A percentile compares a stretch with the other conserved stretches of the same genome.
These are phyloP conservation scores for Dendrobium nobile DNA, from an alignment of 106 monocot genomes.

Conservation along the genomic window DNA sequence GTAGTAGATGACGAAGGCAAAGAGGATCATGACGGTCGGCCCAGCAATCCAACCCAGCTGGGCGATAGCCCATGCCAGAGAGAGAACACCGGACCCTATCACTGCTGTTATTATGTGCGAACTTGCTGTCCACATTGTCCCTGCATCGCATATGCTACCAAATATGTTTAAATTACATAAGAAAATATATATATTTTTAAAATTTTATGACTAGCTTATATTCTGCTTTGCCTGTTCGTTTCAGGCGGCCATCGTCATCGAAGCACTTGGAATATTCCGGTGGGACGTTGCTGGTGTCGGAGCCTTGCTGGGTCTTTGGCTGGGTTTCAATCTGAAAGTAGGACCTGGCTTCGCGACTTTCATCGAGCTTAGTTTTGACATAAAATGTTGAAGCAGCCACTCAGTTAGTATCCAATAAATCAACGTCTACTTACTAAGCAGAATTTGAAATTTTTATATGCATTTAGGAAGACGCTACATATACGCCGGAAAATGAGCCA, in stretches of 20 bases:
- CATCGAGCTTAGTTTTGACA: no score
- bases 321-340: no score
- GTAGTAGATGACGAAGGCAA: slow-evolving; percentile 48
- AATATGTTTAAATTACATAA: not conserved
- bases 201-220: not conserved
- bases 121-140: slow-evolving; percentile 46
- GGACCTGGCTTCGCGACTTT: no score
- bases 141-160: not conserved
- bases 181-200: not conserved
- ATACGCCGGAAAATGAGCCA: no score
- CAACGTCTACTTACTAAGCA: no score
- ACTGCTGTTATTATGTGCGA: slow-evolving; percentile 59
- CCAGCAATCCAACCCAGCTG: slow-evolving; percentile 59
- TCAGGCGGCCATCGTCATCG: slow-evolving; percentile 52
- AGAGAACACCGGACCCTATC: slow-evolving; percentile 55
- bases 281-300: no score
- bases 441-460: no score
- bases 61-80: slow-evolving; percentile 46
- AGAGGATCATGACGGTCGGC: slow-evolving; percentile 38
- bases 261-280: not conserved
- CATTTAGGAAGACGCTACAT: no score
- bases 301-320: no score
- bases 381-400: no score
- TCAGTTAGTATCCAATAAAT: no score
- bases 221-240: slow-evolving; percentile 19